Base-by-base conservation (phyloP, 2,329 filamentous ascomycete species). In the Verticillium nubilum region DNA sequence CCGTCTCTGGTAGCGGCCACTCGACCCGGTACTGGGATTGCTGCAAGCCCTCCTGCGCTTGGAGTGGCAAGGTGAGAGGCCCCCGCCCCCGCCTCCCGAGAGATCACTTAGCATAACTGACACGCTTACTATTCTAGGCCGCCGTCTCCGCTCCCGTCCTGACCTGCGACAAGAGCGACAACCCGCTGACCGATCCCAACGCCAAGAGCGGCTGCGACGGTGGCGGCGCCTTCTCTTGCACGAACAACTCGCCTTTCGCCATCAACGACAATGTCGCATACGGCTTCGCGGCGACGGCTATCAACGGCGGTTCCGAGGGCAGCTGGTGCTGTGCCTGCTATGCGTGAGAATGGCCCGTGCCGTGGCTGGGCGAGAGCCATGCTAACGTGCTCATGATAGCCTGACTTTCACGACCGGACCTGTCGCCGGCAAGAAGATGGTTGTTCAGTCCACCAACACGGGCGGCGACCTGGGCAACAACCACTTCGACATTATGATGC, bases 251-350 rank as follows among this genome's bases (percentile, higher is more conserved):
- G 56, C 86, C 87, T 1, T 88, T 82, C 81, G 83, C 82, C 4
- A 76, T 88, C 61, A 84, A 79, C 67, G 79, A 84, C 57, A 75
- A 76, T 12, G 66, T 86, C 17, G 78, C 85, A 19, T 89, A 88
- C 66, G 86, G 86, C n/a, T 90, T 85, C 67, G 85, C 86, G 1
- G 86, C 86, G 7, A 84, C 84, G 6, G 78, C 75, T 54, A 77
- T 89, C 63, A 67, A 69, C 2, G 83, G 83, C 19, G 77, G 79
- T 42, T 80, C 74, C 3, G 86, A 89, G 70, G 73, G 76, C 1
- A 76, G 73, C 17, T 87, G 85, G 83, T 90, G 87, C 74, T 90
- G 87, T 69, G 81, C 80, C 57, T 88, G 86, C 71, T 88, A 87
- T 67, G 77, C 82, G 73, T 76, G 54, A 67, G 73, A 66, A 13